These are phyloP conservation scores for Suillus sp. DNA, from an alignment of 768 basidiomycete genomes.

Conservation along the genomic window DNA sequence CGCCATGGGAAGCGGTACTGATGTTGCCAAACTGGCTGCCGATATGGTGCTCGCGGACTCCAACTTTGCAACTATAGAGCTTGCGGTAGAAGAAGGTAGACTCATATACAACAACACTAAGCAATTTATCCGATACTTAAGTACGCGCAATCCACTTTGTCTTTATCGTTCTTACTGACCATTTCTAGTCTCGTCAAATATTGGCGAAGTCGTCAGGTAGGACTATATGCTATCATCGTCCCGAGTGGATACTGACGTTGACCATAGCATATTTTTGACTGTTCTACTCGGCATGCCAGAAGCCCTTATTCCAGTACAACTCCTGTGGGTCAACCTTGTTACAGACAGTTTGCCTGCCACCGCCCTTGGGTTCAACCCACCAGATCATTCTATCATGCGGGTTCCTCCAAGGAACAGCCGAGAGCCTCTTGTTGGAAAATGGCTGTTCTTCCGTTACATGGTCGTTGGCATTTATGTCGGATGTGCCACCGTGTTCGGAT, in stretches of 20 bases:
- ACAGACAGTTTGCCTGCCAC: conserved; percentile 97
- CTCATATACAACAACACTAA: conserved; percentile 99
- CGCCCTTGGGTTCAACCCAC: conserved; percentile 96
- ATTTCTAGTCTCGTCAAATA: conserved; percentile 83
- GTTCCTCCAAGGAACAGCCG: conserved; percentile 87
- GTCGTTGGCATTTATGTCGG: conserved; percentile 94
- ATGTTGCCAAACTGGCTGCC: conserved; percentile 96
- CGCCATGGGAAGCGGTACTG: conserved; percentile 98
- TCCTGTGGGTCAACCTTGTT: conserved; percentile 98
- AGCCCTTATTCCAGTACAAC: conserved; percentile 94
- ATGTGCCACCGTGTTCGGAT: conserved; percentile 92
- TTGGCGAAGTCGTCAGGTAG: conserved; percentile 89
- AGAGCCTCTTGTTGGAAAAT: conserved; percentile 88
- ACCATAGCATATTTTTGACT: conserved; percentile 86
- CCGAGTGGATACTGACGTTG: conserved; percentile 7
- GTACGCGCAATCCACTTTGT: conserved; percentile 44
- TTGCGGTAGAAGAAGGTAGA: conserved; percentile 95
- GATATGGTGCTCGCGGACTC: conserved; percentile 98
- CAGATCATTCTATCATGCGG: conserved; percentile 96
- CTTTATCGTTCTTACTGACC: conserved; percentile 14
- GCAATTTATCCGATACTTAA: conserved; percentile 99
- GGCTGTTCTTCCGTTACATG: conserved; percentile 97
- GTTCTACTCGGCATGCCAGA: conserved; percentile 99
- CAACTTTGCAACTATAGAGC: conserved; percentile 96
- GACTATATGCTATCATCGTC: background rate